These are phyloP conservation scores for Dalbergia oliveri DNA, from an alignment of 306 rosid genomes.

Conservation along the genomic window DNA sequence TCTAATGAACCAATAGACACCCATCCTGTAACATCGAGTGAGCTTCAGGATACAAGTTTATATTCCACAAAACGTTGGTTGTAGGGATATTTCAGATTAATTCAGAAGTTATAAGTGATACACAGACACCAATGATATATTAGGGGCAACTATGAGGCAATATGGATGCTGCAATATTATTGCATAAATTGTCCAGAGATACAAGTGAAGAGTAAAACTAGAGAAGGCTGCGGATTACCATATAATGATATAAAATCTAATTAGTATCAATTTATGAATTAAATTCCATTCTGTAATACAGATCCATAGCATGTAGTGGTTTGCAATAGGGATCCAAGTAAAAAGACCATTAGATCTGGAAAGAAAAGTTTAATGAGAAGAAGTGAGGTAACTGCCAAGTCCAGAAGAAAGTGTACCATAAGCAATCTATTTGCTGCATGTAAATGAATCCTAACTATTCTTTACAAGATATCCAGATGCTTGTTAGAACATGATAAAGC, in stretches of 20 bases:
- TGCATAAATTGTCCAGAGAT: neutral
- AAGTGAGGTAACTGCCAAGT: neutral
- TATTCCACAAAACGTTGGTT: conserved; percentile 9
- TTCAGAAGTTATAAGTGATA: neutral
- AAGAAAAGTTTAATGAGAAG: neutral
- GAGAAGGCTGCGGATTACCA: neutral
- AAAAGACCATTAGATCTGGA: conserved; percentile 22
- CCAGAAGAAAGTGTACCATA: conserved; percentile 12
- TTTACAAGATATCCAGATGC: no score
- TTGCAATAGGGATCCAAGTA: neutral
- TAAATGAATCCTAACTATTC: neutral
- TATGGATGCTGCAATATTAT: neutral
- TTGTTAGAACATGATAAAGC: neutral
- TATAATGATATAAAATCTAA: neutral
- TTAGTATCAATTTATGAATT: conserved; percentile 3
- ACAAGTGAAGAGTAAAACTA: neutral
- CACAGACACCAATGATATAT: neutral
- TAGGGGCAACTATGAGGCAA: neutral
- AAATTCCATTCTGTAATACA: neutral
- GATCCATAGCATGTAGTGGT: neutral
- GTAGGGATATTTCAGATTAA: conserved; percentile 10
- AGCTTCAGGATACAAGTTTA: neutral
- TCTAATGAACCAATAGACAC: conserved; percentile 80
- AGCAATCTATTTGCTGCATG: conserved; percentile 18
- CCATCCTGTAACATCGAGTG: conserved; percentile 65